Conservation (phyloP, 306 rosid species). For the Prunus salicina region DNA sequence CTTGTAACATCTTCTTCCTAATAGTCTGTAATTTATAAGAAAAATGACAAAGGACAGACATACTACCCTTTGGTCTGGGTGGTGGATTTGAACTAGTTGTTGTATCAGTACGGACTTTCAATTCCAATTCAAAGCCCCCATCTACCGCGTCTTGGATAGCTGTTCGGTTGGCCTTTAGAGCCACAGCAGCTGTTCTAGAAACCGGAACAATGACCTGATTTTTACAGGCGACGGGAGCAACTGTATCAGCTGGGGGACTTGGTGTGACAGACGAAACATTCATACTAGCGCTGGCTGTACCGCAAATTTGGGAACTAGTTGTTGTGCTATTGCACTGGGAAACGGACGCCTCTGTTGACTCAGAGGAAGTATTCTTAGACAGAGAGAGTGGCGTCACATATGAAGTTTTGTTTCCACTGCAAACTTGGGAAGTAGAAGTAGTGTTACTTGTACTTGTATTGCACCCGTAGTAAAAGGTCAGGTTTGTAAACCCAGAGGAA, state of each 20-base stretch:
- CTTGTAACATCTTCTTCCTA: no score
- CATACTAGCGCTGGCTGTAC: rapidly evolving
- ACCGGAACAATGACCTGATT: background rate
- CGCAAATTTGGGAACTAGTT: background rate
- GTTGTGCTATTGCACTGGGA: no score
- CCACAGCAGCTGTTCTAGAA: background rate
- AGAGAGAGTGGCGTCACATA: no score
- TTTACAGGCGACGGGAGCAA: background rate
- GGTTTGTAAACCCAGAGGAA: background rate
- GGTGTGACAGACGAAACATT: background rate
- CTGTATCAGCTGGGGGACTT: background rate
- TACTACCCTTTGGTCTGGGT: background rate
- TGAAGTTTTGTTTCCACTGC: no score
- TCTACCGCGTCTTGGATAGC: background rate
- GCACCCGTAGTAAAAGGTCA: conserved; percentile 9
- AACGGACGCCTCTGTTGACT: rapidly evolving
- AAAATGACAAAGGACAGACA: no score
- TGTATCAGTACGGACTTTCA: background rate
- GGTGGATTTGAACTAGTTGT: background rate
- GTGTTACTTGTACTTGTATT: no score
- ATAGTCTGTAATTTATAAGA: no score
- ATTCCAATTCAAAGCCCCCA: background rate
- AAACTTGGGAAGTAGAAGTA: no score
- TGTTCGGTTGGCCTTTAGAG: background rate
- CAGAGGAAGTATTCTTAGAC: no score